These are phyloP conservation scores for Plasmodium relictum DNA, from an alignment of 169 alveolate genomes.

Conservation along the genomic window DNA sequence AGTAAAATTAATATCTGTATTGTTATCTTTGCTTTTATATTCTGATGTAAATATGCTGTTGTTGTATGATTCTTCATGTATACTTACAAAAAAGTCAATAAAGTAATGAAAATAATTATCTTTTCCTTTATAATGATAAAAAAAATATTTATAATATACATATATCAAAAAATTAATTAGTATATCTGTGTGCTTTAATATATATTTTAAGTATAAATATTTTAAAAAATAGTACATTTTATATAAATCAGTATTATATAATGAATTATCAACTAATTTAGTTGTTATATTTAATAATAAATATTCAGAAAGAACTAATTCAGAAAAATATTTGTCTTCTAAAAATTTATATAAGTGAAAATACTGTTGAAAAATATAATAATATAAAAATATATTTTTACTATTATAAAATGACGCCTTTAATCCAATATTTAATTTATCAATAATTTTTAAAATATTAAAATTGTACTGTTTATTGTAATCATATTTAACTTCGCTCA, in stretches of 20 bases:
- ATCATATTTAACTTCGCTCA: slow-evolving; percentile 73
- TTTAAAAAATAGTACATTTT: slow-evolving; percentile 43
- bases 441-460: slow-evolving; percentile 54
- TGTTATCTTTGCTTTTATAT: slow-evolving; percentile 18
- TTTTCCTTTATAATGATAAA: slow-evolving; percentile 31
- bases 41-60: slow-evolving; percentile 24
- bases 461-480: slow-evolving; percentile 54
- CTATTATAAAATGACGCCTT: slow-evolving; percentile 75
- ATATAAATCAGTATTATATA: slow-evolving; percentile 40
- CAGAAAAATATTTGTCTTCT: slow-evolving; percentile 60
- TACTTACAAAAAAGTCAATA: slow-evolving; percentile 55
- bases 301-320: slow-evolving; percentile 60
- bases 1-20: not conserved
- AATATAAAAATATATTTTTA: slow-evolving; percentile 55
- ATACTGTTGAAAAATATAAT: slow-evolving; percentile 64
- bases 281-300: slow-evolving; percentile 25
- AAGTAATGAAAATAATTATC: slow-evolving; percentile 35
- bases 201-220: slow-evolving; percentile 42
- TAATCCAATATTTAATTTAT: slow-evolving; percentile 66
- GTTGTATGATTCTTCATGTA: slow-evolving; percentile 63
- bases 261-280: slow-evolving; percentile 20
- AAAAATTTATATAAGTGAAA: slow-evolving; percentile 52
- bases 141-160: slow-evolving; percentile 73
- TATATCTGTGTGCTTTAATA: slow-evolving; percentile 38
- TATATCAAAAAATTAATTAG: slow-evolving; percentile 59